Percentiles rank a stretch among this genome's conserved stretches.
phyloP scores from a whole-genome alignment of 768 basidiomycete genomes.

The Tulasnella sp. region DNA sequence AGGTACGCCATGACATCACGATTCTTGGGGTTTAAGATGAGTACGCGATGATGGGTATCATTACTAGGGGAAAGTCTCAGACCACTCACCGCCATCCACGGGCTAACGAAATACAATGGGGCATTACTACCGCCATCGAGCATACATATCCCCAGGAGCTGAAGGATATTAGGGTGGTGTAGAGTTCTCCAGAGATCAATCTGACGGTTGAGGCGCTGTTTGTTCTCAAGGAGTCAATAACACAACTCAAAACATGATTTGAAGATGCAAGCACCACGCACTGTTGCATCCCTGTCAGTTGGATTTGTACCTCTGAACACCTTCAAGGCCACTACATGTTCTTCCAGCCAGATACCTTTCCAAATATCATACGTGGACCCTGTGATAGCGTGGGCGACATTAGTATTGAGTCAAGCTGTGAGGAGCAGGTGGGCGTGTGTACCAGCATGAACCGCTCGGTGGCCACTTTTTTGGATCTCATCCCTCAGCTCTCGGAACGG shows the following conservation, averaged over 20 bases:
- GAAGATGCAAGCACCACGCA: not conserved
- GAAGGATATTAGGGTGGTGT: slow-evolving; percentile 4
- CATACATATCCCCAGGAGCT: not conserved
- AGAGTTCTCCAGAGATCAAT: slow-evolving; percentile 8
- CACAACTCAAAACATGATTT: no score
- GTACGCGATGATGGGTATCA: not conserved
- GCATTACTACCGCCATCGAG: not conserved
- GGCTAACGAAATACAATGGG: slow-evolving; percentile 7
- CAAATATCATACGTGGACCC: slow-evolving; percentile 7
- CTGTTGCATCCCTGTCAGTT: not conserved
- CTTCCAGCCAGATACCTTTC: slow-evolving; percentile 10
- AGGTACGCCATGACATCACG: slow-evolving; percentile 11
- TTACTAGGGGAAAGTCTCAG: not conserved
- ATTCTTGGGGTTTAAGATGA: not conserved
- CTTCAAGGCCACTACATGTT: slow-evolving; percentile 4
- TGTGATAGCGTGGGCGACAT: not conserved
- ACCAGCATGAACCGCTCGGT: slow-evolving; percentile 9
- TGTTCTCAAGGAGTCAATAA: no score
- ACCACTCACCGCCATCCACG: slow-evolving; percentile 2
- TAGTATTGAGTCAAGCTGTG: not conserved
- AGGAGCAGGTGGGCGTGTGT: not conserved
- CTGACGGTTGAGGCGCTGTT: slow-evolving; percentile 8
- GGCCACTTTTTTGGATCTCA: slow-evolving; percentile 1
- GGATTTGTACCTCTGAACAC: slow-evolving; percentile 3
- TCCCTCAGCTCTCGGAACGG: not conserved